Evolutionary conservation across 441 rosid genomes (phyloP).

Genomic region (Hura crepitans): DNA sequence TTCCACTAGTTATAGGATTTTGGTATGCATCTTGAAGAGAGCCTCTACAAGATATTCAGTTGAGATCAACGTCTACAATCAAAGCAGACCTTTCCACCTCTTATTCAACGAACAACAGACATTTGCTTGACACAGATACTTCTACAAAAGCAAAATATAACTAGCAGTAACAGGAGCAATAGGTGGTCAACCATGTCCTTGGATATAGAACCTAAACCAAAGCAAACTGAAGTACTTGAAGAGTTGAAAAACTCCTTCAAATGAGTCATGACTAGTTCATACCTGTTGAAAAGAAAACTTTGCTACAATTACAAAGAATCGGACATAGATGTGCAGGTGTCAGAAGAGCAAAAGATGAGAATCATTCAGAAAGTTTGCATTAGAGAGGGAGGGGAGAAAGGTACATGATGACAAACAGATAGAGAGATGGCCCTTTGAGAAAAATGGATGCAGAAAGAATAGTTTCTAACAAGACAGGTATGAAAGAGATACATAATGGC

Average conservation of each 20-base stretch:
- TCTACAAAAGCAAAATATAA: neutral
- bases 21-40: neutral
- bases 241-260: neutral
- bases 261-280: neutral
- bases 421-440: neutral
- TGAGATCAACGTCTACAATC: neutral
- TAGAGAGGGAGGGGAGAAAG: neutral
- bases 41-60: neutral
- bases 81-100: neutral
- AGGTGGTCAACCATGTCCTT: neutral
- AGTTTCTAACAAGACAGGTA: neutral
- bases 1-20: neutral
- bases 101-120: neutral
- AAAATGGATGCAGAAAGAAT: neutral
- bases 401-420: neutral
- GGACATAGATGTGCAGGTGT: neutral
- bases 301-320: neutral
- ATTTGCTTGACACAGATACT: constrained; percentile 1
- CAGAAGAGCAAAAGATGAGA: constrained; percentile 1
- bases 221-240: neutral
- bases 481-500: neutral
- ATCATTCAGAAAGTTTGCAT: neutral
- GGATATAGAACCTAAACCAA: neutral
- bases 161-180: neutral
- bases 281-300: neutral